Evolutionary conservation across 768 basidiomycete genomes (phyloP).

Genomic region (Pseudohyphozyma bogoriensis): DNA sequence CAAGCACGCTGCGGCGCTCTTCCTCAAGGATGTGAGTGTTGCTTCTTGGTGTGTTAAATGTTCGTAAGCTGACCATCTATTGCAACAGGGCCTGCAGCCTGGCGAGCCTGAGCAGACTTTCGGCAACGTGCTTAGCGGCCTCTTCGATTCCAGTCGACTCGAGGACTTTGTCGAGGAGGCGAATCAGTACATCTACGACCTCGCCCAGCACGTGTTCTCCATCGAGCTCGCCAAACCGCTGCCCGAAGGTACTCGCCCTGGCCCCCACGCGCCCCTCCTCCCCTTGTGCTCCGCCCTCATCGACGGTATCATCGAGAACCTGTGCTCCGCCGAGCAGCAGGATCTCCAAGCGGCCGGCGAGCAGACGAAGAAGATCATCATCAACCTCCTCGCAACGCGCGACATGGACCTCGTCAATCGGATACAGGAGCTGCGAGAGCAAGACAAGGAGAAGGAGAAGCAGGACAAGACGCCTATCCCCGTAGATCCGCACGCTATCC

Average conservation of each 20-base stretch:
- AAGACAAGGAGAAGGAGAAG: conserved; percentile 22
- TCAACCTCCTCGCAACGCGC: conserved; percentile 52
- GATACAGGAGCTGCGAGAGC: no score
- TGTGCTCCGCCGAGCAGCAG: conserved; percentile 43
- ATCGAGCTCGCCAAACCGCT: conserved; percentile 51
- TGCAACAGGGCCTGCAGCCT: conserved; percentile 53
- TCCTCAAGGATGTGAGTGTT: conserved; percentile 61
- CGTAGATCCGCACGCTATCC: conserved; percentile 38
- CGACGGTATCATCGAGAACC: conserved; percentile 66
- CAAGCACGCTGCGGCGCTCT: conserved; percentile 58
- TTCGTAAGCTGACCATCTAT: neutral
- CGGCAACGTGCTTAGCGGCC: conserved; percentile 56
- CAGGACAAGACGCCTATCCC: no score
- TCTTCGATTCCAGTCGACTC: conserved; percentile 65
- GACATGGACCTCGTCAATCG: conserved; percentile 19
- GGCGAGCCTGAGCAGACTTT: conserved; percentile 69
- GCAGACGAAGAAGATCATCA: conserved; percentile 44
- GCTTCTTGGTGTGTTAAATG: no score
- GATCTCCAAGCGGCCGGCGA: conserved; percentile 25
- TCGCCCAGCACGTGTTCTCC: conserved; percentile 62
- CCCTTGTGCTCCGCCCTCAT: conserved; percentile 43
- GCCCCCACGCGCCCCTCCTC: conserved; percentile 35
- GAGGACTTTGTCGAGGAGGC: conserved; percentile 62
- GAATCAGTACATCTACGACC: conserved; percentile 55
- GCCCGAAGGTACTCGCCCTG: conserved; percentile 30